Base-by-base conservation (phyloP, 2,329 filamentous ascomycete species). In the Westerdykella ornata region DNA sequence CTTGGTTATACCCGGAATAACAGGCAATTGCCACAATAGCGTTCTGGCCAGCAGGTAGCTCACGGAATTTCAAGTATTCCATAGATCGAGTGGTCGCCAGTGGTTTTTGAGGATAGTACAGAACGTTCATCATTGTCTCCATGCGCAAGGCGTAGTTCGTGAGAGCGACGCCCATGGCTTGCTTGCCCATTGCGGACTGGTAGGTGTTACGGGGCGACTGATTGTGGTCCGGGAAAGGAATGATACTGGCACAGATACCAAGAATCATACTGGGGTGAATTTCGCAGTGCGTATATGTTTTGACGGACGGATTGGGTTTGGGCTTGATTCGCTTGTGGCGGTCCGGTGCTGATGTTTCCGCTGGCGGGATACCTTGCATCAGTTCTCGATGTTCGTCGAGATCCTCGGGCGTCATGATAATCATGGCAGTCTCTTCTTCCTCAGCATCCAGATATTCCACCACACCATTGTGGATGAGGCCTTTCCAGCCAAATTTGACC, bases 241-340 rank as follows among this genome's bases (percentile, higher is more conserved):
- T 98, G 67, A 98, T 98, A 71, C 89, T 96, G 57, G 92, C 92
- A 63, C 94, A 98, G 50, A 98, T 94, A 63, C 92, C 92, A 41
- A 98, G 72, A 66, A 98, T 92, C 92, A 98, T 98, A 68, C 88
- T 95, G 15, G 92, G 94, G 59, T 98, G 94, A 65, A 98, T 97
- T 70, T 98, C 92, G 68, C 94, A 98, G 67, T 98, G 94, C 0
- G 92, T 98, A 75, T 90, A 97, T 59, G 84, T 88, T 68, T 94
- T 86, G 13, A 90, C 88, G 4, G 83, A 85, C 16, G 85, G 82
- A 58, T 94, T 96, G 32, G 92, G 80, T 58, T 83, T 84, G 1
- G 88, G 89, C 68, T 92, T 92, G 53, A 98, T 79, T 57, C 92
- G 83, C 63, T 84, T 82, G 59, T 95, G 90, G 35, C 84, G 80